Evolutionary conservation across 345 rosid genomes (phyloP), one percentile per base, ranked within the genome.

Genomic region (Heritiera fomes): DNA sequence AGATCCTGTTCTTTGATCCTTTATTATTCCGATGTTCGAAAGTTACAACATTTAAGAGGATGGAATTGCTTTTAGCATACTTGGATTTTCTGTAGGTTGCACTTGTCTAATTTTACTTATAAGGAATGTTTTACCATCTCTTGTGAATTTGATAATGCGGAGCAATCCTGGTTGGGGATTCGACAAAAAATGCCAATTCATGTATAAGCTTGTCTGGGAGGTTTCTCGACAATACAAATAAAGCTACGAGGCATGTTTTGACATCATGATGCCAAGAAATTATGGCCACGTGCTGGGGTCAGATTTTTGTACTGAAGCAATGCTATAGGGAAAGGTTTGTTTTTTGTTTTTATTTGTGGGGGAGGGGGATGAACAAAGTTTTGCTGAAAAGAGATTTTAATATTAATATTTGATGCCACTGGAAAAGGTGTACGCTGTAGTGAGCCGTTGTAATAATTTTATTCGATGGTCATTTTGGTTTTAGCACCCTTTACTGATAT

Each of bases 81-180:
- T 12, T 1, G 66, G 12, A 23, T 23, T 62, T 28, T 30, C 38
- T 60, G 65, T 61, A 30, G 65, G 65, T 9, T 70, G 61, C 15
- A 17, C 45, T 34, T 17, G 46, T 52, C 46, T 71, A 52, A 9
- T 46, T 23, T 46, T 49, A 3, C 6, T 49, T 50, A 52, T 9
- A 32, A 45, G 53, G 34, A 17, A 62, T 64, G 55, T 64, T 71
- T 63, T 34, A 30, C 4, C 1, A 6, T 63, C 49, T 62, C 41
- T 7, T 55, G 55, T 63, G 60, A 78, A 53, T 34, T 75, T 70
- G 60, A 40, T 34, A 75, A 63, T 87, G 93, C 94, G 93, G 98
- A 92, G 93, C 84, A 95, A 95, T 80, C 94, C 98, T 73, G 98
- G 98, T 61, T 93, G 98, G 99, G 93, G 93, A 80, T 95, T 87